These are phyloP conservation scores for Stephanodiscus triporus DNA, from an alignment of 108 stramenopile genomes.

Conservation along the genomic window DNA sequence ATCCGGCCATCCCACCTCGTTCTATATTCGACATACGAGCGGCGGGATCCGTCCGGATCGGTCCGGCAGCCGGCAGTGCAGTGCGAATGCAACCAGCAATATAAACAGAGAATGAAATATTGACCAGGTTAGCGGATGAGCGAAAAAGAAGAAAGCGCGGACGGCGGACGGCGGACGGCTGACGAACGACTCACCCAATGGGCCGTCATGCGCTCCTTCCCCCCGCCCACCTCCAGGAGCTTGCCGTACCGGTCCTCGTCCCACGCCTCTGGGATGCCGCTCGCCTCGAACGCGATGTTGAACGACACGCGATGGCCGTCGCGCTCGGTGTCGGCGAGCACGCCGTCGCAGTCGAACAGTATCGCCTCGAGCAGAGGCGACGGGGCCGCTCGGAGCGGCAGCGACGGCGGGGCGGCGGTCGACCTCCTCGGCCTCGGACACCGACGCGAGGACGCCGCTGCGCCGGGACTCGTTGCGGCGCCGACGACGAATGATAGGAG, in stretches of 20 bases:
- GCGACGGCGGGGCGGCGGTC: too few relatives aligned
- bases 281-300: constrained; percentile 83
- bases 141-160: not conserved
- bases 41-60: too few relatives aligned
- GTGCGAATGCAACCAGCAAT: not conserved
- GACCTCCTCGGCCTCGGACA: not conserved
- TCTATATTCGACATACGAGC: not conserved
- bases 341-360: constrained; percentile 92
- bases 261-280: constrained; percentile 81
- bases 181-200: constrained; percentile 76
- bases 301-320: constrained; percentile 92
- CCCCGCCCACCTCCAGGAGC: constrained; percentile 86
- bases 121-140: not conserved
- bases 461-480: not conserved
- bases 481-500: not conserved
- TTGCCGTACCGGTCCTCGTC: constrained; percentile 87
- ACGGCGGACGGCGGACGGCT: too few relatives aligned
- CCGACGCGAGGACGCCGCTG: too few relatives aligned
- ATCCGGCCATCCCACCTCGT: constrained; percentile 87
- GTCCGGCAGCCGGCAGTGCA: too few relatives aligned
- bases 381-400: too few relatives aligned
- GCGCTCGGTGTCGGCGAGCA: constrained; percentile 93
- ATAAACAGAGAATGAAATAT: not conserved
- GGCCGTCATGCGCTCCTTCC: constrained; percentile 97
- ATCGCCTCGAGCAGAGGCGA: constrained; percentile 61